Conservation (phyloP, 805 yeast genomes). For the Ogataea ramenticola region DNA sequence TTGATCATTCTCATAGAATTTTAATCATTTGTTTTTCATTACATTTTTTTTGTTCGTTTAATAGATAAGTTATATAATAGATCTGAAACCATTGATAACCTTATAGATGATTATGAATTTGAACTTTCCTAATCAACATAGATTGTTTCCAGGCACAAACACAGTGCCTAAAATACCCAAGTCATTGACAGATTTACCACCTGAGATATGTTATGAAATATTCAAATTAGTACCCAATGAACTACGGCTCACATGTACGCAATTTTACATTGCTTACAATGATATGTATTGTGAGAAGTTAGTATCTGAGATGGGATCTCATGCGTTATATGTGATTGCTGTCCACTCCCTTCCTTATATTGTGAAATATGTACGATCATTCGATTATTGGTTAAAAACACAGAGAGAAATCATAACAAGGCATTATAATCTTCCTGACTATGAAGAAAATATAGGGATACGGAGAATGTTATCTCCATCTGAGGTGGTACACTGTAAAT, state of each 20-base stretch:
- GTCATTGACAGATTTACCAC: constrained; percentile 20
- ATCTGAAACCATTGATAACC: too few relatives aligned
- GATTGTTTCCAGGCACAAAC: neutral
- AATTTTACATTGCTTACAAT: constrained; percentile 43
- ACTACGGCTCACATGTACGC: constrained; percentile 20
- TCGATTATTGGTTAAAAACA: constrained; percentile 27
- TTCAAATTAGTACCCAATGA: constrained; percentile 22
- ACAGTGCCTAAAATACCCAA: neutral
- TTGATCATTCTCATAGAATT: too few relatives aligned
- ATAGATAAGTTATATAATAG: too few relatives aligned
- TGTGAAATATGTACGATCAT: constrained; percentile 23
- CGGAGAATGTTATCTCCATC: constrained; percentile 11
- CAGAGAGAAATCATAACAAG: constrained; percentile 19
- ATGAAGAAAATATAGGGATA: constrained; percentile 10
- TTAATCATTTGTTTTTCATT: too few relatives aligned
- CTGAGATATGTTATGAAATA: constrained; percentile 21
- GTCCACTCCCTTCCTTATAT: constrained; percentile 17
- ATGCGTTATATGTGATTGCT: constrained; percentile 15
- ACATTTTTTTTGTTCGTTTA: too few relatives aligned
- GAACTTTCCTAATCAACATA: neutral
- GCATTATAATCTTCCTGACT: constrained; percentile 14
- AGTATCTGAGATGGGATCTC: constrained; percentile 22
- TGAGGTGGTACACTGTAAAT: constrained; percentile 22
- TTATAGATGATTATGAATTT: too few relatives aligned
- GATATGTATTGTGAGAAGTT: constrained; percentile 35